A percentile compares a stretch with the other conserved stretches of the same genome.
These are phyloP conservation scores for Penicillium sp. DNA, from an alignment of 2,329 filamentous ascomycete species.

Conservation along the genomic window DNA sequence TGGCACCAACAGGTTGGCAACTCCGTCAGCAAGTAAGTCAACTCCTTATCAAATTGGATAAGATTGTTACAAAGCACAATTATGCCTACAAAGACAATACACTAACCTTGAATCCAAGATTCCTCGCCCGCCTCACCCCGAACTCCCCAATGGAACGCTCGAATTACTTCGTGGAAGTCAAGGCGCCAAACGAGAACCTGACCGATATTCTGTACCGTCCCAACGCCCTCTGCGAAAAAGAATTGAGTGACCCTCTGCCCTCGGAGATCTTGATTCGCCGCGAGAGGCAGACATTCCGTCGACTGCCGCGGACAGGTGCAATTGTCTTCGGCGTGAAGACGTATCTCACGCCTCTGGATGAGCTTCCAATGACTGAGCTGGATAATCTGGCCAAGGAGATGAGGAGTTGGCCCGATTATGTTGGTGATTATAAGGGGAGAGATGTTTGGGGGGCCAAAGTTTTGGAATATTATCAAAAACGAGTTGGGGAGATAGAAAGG, in stretches of 20 bases:
- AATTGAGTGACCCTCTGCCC: conserved; percentile 34
- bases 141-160: conserved; percentile 50
- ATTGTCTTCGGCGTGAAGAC: conserved; percentile 54
- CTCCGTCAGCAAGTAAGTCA: conserved; percentile 44
- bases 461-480: conserved; percentile 38
- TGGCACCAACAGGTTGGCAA: conserved; percentile 51
- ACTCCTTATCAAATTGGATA: background rate
- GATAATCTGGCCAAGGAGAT: conserved; percentile 46
- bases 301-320: conserved; percentile 45
- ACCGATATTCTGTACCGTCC: conserved; percentile 48
- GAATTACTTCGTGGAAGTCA: conserved; percentile 53
- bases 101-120: conserved; percentile 31
- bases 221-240: conserved; percentile 40
- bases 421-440: conserved; percentile 47
- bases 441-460: conserved; percentile 45
- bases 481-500: conserved; percentile 10
- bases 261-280: conserved; percentile 49
- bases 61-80: background rate
- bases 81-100: background rate
- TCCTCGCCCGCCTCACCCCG: conserved; percentile 48
- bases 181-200: conserved; percentile 36
- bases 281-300: conserved; percentile 52
- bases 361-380: conserved; percentile 44
- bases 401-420: conserved; percentile 47
- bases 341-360: conserved; percentile 42